These are phyloP conservation scores for Solanum lycopersicoides DNA, from an alignment of 257 asterid genomes.

Conservation along the genomic window DNA sequence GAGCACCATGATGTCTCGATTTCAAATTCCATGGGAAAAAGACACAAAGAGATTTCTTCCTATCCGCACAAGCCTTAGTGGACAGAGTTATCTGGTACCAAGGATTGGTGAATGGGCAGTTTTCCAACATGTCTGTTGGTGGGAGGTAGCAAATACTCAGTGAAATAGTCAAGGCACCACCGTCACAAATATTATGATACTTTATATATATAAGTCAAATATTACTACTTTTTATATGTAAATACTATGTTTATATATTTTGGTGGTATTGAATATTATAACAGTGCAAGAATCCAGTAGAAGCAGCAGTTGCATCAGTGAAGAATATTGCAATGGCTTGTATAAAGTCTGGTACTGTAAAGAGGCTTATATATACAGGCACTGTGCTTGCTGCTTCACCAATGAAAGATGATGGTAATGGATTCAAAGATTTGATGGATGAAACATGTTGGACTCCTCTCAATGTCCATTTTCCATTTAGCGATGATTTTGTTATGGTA, in stretches of 20 bases:
- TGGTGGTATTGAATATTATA: background rate
- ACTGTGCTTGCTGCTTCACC: constrained; percentile 24
- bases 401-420: constrained; percentile 16
- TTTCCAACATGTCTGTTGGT: no score
- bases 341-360: constrained; percentile 18
- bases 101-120: no score
- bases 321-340: constrained; percentile 20
- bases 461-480: background rate
- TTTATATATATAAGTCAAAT: no score
- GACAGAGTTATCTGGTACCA: no score
- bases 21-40: no score
- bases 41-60: no score
- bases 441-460: constrained; percentile 43
- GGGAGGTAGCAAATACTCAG: no score
- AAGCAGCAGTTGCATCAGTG: constrained; percentile 23
- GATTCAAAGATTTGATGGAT: constrained; percentile 23
- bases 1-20: no score
- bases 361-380: constrained; percentile 23
- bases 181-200: no score
- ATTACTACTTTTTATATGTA: no score
- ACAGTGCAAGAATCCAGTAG: constrained; percentile 4
- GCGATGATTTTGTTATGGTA: background rate
- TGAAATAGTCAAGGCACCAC: no score
- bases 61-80: no score
- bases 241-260: background rate